Evolutionary conservation across 148 eudicot genomes (phyloP).

Genomic region (Pouteria glomerata): DNA sequence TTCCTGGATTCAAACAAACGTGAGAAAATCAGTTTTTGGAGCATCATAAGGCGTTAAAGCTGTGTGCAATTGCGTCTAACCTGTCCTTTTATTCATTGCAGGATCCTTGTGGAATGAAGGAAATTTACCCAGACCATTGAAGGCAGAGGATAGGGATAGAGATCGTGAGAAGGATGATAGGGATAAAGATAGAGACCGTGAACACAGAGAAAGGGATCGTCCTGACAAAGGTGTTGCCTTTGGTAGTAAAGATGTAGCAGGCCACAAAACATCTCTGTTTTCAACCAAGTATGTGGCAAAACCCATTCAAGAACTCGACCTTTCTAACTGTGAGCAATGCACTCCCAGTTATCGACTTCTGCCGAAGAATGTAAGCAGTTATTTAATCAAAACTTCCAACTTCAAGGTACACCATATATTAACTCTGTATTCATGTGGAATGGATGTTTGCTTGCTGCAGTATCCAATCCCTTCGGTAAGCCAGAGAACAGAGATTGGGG

Average conservation of each 20-base stretch:
- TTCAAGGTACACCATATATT: slow-evolving; percentile 4
- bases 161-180: slow-evolving; percentile 31
- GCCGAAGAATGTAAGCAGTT: slow-evolving; percentile 66
- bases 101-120: slow-evolving; percentile 32
- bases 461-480: slow-evolving; percentile 87
- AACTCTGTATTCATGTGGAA: slow-evolving; percentile 5
- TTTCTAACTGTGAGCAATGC: slow-evolving; percentile 60
- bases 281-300: slow-evolving; percentile 42
- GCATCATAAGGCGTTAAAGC: not conserved
- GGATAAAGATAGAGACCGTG: slow-evolving; percentile 47
- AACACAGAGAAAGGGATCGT: slow-evolving; percentile 54
- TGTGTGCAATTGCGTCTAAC: not conserved
- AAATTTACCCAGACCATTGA: slow-evolving; percentile 22
- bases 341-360: slow-evolving; percentile 93
- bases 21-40: not conserved
- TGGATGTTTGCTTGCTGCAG: slow-evolving; percentile 37
- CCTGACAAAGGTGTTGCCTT: slow-evolving; percentile 37
- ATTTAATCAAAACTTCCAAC: not conserved
- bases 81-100: slow-evolving; percentile 10
- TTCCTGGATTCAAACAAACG: not conserved
- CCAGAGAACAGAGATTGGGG: slow-evolving; percentile 72
- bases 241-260: slow-evolving; percentile 44
- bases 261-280: slow-evolving; percentile 38
- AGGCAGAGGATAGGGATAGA: slow-evolving; percentile 42
- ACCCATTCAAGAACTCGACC: slow-evolving; percentile 71